Percentiles rank a stretch among this genome's conserved stretches.
Evolutionary conservation across 805 yeast genomes (phyloP).

Genomic region (Cyberlindnera galapagoensis): DNA sequence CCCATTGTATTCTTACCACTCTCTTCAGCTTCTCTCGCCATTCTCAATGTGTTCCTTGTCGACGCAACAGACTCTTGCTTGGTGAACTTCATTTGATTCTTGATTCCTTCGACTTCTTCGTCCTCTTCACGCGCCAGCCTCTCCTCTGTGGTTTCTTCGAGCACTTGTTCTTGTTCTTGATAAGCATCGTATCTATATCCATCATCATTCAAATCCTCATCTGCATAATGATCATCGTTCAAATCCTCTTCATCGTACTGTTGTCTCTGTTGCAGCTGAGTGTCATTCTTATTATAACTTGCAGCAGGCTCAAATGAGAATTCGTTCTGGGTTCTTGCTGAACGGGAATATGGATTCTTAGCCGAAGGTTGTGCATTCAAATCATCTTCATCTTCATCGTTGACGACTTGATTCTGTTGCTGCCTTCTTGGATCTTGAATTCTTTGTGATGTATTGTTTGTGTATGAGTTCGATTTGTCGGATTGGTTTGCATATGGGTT

Average conservation of each 20-base stretch:
- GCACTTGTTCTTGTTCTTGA: conserved; percentile 22
- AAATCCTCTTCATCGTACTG: conserved; percentile 8
- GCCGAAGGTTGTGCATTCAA: too few species aligned
- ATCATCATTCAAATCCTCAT: conserved; percentile 26
- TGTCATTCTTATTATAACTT: conserved; percentile 5
- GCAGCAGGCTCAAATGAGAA: conserved; percentile 10
- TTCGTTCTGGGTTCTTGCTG: conserved; percentile 1
- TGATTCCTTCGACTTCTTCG: conserved; percentile 82
- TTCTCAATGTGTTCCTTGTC: conserved; percentile 72
- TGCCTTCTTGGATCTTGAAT: conserved; percentile 20
- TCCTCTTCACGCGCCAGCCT: conserved; percentile 54
- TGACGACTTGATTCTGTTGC: conserved; percentile 18
- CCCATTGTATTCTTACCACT: conserved; percentile 81
- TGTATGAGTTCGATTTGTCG: conserved; percentile 1
- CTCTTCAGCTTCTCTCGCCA: conserved; percentile 67
- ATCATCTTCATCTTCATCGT: conserved; percentile 16
- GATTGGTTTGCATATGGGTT: neutral
- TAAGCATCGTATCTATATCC: conserved; percentile 21
- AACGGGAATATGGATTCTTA: too few species aligned
- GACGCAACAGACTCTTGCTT: conserved; percentile 84
- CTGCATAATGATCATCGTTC: conserved; percentile 15
- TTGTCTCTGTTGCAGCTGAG: conserved; percentile 5
- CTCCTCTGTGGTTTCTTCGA: conserved; percentile 21
- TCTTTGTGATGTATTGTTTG: conserved; percentile 1
- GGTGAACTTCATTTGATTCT: conserved; percentile 72